A percentile compares a stretch with the other conserved stretches of the same genome.
Evolutionary conservation across 2,329 filamentous ascomycete species (phyloP).

Genomic region (Akanthomyces muscarius): DNA sequence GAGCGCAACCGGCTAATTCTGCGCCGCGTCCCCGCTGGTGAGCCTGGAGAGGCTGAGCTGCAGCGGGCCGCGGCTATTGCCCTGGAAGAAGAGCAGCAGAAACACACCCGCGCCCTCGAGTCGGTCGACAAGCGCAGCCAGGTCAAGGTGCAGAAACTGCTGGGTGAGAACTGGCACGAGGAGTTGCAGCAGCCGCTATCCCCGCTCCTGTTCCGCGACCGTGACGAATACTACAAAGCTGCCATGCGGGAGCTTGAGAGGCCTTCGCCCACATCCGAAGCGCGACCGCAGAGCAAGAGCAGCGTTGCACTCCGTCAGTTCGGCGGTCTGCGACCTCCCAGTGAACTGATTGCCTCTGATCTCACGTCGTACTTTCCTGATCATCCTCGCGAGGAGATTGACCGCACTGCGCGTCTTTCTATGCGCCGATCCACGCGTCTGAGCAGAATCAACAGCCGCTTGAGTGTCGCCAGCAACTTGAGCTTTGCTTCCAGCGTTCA

Average conservation of each 20-base stretch:
- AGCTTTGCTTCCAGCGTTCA: conserved; percentile 89
- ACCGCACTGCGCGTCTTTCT: conserved; percentile 89
- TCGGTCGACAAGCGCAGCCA: conserved; percentile 72
- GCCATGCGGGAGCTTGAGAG: conserved; percentile 56
- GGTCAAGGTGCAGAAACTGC: conserved; percentile 81
- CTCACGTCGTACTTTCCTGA: conserved; percentile 96
- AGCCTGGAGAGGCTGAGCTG: conserved; percentile 82
- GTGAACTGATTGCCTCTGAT: conserved; percentile 95
- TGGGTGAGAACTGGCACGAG: conserved; percentile 82
- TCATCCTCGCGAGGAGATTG: conserved; percentile 89
- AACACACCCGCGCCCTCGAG: conserved; percentile 60
- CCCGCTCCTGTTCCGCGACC: conserved; percentile 67
- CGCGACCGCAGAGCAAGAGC: conserved; percentile 35
- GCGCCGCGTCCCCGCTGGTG: conserved; percentile 85
- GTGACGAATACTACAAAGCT: conserved; percentile 63
- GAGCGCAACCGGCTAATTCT: conserved; percentile 90
- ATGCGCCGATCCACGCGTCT: conserved; percentile 85
- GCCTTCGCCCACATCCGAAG: conserved; percentile 44
- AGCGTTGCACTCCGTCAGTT: conserved; percentile 70
- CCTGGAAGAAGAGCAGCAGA: conserved; percentile 76
- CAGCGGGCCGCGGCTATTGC: conserved; percentile 85
- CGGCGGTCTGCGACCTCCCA: conserved; percentile 87
- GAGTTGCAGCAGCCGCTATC: conserved; percentile 80
- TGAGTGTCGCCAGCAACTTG: conserved; percentile 90
- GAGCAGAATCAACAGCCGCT: conserved; percentile 85